Evolutionary conservation across 192 early-diverging fungal genomes (phyloP).

Genomic region (Umbelopsis vinacea): DNA sequence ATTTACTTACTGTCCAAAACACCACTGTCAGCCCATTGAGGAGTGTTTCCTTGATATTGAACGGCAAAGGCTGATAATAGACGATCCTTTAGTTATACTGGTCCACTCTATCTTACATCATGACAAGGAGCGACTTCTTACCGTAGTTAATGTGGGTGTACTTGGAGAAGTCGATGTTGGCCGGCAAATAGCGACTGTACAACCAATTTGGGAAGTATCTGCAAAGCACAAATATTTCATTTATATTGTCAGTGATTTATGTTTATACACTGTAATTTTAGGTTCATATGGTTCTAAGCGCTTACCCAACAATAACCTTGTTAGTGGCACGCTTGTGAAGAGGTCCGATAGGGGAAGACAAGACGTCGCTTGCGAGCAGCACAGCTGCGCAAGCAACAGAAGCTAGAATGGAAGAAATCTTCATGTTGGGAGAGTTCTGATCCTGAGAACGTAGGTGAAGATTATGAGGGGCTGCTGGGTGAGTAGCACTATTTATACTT

Average conservation of each 20-base stretch:
- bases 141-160: constrained; percentile 41
- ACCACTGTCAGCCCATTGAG: constrained; percentile 30
- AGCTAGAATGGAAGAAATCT: constrained; percentile 12
- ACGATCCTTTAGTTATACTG: not conserved
- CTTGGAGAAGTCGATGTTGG: constrained; percentile 27
- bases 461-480: too few species aligned
- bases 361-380: not conserved
- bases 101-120: not conserved
- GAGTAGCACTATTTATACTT: not conserved
- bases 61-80: constrained; percentile 25
- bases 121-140: not conserved
- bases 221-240: not conserved
- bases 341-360: constrained; percentile 15
- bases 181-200: constrained; percentile 20
- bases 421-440: constrained; percentile 12
- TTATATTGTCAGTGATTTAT: not conserved
- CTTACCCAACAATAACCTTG: constrained; percentile 30
- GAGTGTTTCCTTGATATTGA: constrained; percentile 21
- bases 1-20: constrained; percentile 19
- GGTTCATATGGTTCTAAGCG: not conserved
- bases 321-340: constrained; percentile 3
- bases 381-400: constrained; percentile 24
- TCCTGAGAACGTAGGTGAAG: not conserved
- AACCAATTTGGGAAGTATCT: constrained; percentile 35
- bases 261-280: too few species aligned